Percentiles rank a stretch among this genome's conserved stretches.
Evolutionary conservation across 768 basidiomycete genomes (phyloP).

Genomic region (Tulasnella sp.): DNA sequence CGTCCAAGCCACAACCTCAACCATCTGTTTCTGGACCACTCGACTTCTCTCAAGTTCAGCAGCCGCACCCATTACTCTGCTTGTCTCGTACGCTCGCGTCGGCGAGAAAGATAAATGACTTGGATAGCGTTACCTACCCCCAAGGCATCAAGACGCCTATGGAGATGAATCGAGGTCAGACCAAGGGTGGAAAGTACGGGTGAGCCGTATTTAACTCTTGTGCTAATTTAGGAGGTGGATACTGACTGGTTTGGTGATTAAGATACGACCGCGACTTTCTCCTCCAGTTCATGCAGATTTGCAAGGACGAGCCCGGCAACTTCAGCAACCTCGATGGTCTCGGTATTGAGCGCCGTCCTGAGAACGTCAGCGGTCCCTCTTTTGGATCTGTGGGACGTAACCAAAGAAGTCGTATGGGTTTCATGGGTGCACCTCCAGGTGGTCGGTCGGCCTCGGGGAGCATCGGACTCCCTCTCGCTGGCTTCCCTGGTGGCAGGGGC

Average conservation of each 20-base stretch:
- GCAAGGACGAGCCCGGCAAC: slow-evolving; percentile 91
- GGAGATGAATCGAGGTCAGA: slow-evolving; percentile 80
- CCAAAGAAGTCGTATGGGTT: not conserved
- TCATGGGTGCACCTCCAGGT: slow-evolving; percentile 35
- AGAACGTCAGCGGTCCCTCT: slow-evolving; percentile 38
- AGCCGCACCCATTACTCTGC: not conserved
- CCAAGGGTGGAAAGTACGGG: slow-evolving; percentile 89
- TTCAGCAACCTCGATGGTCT: slow-evolving; percentile 89
- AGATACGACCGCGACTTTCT: slow-evolving; percentile 98
- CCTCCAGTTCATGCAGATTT: slow-evolving; percentile 92
- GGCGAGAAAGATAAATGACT: slow-evolving; percentile 83
- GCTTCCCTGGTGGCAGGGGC: slow-evolving; percentile 25
- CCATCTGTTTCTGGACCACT: slow-evolving; percentile 69
- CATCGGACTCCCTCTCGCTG: slow-evolving; percentile 49
- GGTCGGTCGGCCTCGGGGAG: slow-evolving; percentile 48
- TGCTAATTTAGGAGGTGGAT: not conserved
- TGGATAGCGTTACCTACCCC: slow-evolving; percentile 54
- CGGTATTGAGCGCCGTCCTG: slow-evolving; percentile 78
- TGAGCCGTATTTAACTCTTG: slow-evolving; percentile 42
- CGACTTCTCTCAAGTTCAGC: slow-evolving; percentile 51
- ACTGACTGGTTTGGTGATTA: not conserved
- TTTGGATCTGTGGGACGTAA: slow-evolving; percentile 47
- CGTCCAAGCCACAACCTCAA: too few species aligned
- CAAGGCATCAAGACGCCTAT: slow-evolving; percentile 82
- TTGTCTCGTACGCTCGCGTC: slow-evolving; percentile 58